Conservation (phyloP, 805 yeast species). For the Wickerhamiella kurtzmanii region DNA sequence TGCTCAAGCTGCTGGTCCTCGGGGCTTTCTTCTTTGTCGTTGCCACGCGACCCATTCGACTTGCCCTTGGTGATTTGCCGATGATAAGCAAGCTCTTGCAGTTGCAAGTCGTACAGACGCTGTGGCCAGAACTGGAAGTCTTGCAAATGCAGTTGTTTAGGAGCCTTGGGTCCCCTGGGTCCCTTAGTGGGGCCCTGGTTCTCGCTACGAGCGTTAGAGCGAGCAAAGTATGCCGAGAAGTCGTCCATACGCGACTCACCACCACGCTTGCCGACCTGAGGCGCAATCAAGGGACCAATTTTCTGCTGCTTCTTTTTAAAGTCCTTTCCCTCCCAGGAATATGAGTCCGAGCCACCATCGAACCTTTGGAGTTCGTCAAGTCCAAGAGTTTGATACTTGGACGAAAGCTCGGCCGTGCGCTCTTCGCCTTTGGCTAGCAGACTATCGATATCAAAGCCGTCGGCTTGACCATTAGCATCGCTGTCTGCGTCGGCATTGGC, state of each 20-base stretch:
- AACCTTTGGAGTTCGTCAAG: constrained; percentile 88
- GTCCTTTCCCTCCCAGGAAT: constrained; percentile 92
- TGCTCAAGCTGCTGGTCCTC: constrained; percentile 44
- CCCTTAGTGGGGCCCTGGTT: constrained; percentile 33
- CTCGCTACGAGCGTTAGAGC: constrained; percentile 26
- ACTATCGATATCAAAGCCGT: constrained; percentile 53
- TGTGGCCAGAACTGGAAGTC: constrained; percentile 87
- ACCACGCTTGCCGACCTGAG: constrained; percentile 16
- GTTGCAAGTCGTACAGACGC: constrained; percentile 61
- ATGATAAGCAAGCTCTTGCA: constrained; percentile 65
- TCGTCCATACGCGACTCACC: constrained; percentile 16
- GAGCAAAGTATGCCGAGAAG: constrained; percentile 12
- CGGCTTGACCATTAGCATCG: constrained; percentile 28
- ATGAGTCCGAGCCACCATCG: constrained; percentile 67
- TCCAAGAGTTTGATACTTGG: constrained; percentile 73
- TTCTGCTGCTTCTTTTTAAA: constrained; percentile 40
- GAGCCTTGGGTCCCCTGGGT: constrained; percentile 59
- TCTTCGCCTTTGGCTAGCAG: constrained; percentile 70
- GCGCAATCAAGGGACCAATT: constrained; percentile 22
- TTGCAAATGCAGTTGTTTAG: constrained; percentile 66
- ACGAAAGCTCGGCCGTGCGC: constrained; percentile 65
- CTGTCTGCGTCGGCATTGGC: constrained; percentile 19
- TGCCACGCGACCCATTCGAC: constrained; percentile 47
- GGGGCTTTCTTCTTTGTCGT: constrained; percentile 29
- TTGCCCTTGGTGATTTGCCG: constrained; percentile 53